A percentile compares a stretch with the other conserved stretches of the same genome.
These are phyloP conservation scores for Blastocrithidia nonstop DNA, from an alignment of 208 protist species.

Conservation along the genomic window DNA sequence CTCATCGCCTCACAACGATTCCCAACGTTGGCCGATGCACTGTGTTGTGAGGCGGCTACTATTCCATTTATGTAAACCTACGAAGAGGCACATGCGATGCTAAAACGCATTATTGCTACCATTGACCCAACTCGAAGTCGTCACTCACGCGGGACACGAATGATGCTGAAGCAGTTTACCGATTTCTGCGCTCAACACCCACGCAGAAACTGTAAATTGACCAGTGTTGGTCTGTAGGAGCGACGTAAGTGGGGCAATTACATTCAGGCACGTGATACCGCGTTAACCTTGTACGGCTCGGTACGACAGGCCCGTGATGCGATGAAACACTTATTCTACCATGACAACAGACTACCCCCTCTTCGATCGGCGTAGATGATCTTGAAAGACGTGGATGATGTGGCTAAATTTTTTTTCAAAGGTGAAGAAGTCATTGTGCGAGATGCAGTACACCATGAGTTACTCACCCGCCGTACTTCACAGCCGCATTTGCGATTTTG, in stretches of 20 bases:
- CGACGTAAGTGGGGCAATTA: conserved; percentile 64
- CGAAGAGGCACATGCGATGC: conserved; percentile 40
- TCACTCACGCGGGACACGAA: conserved; percentile 21
- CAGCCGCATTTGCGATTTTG: conserved; percentile 40
- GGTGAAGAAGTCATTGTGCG: neutral
- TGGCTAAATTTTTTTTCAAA: conserved; percentile 26
- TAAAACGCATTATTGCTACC: conserved; percentile 22
- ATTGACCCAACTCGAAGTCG: conserved; percentile 10
- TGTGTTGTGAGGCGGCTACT: conserved; percentile 27
- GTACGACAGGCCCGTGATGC: conserved; percentile 61
- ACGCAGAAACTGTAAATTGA: conserved; percentile 59
- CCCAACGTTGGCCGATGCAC: too few relatives aligned
- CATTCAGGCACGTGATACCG: conserved; percentile 70
- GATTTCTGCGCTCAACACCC: conserved; percentile 62
- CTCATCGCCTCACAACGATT: too few relatives aligned
- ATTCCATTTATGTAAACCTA: conserved; percentile 34
- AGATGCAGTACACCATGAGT: neutral
- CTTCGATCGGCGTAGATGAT: conserved; percentile 49
- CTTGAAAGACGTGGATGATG: conserved; percentile 50
- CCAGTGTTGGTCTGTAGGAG: conserved; percentile 43
- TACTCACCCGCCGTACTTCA: conserved; percentile 23
- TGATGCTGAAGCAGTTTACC: conserved; percentile 43
- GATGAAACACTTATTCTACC: conserved; percentile 81
- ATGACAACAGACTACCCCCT: conserved; percentile 47
- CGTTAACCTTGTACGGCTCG: conserved; percentile 75